A percentile compares a stretch with the other conserved stretches of the same genome.
Conservation (phyloP, 2,329 filamentous ascomycete genomes). For the Ciborinia camelliae region DNA sequence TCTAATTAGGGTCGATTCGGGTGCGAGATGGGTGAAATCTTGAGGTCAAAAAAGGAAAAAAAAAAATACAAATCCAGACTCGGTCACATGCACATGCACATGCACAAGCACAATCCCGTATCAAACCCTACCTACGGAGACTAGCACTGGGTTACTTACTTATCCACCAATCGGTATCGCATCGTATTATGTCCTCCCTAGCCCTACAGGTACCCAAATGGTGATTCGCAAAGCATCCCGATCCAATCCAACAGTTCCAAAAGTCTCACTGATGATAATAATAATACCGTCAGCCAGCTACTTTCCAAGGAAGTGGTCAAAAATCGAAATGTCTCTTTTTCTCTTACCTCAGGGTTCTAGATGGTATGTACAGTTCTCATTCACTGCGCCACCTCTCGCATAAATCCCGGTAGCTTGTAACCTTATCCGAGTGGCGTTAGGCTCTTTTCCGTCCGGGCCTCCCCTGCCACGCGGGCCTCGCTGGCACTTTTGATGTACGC, state of each 20-base stretch:
- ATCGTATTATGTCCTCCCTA: background rate
- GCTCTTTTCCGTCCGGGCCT: background rate
- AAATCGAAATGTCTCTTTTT: too few species aligned
- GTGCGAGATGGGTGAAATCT: too few species aligned
- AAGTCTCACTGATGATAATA: too few species aligned
- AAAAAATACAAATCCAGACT: background rate
- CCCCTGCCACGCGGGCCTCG: background rate
- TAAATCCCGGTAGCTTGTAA: too few species aligned
- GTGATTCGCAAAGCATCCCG: background rate
- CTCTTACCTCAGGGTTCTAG: too few species aligned
- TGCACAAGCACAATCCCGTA: too few species aligned
- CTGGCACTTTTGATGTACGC: conserved; percentile 1
- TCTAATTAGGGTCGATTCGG: too few species aligned
- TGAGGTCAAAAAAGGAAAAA: background rate
- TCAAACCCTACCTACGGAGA: too few species aligned
- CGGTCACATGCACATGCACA: background rate
- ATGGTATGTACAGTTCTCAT: too few species aligned
- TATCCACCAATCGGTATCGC: too few species aligned
- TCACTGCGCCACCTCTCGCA: too few species aligned
- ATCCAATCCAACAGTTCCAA: background rate
- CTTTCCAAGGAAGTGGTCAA: conserved; percentile 6
- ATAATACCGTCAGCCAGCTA: background rate
- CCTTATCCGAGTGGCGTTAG: conserved; percentile 8
- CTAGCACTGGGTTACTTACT: too few species aligned
- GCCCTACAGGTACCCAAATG: background rate